These are phyloP conservation scores for Daldinia decipiens DNA, from an alignment of 495 filamentous ascomycete genomes.

Conservation along the genomic window DNA sequence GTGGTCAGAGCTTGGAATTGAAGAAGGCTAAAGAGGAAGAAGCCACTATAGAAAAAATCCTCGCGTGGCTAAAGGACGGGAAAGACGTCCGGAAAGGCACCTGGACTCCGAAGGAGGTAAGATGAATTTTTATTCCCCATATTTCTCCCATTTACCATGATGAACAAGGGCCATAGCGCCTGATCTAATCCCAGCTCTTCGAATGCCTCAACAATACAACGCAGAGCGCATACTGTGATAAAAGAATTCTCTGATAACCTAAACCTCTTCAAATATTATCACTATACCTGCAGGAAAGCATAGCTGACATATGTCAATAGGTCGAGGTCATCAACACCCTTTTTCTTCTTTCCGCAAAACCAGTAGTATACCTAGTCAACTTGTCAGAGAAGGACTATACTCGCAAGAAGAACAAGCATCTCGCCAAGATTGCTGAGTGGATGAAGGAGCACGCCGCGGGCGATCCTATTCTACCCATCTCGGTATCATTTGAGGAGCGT, in stretches of 20 bases:
- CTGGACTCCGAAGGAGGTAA: constrained; percentile 96
- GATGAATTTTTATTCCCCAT: constrained; percentile 49
- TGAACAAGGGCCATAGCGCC: constrained; percentile 97
- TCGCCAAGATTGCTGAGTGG: constrained; percentile 91
- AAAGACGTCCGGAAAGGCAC: constrained; percentile 91
- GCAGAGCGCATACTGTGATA: constrained; percentile 86
- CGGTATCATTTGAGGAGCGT: constrained; percentile 90
- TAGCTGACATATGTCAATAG: constrained; percentile 61
- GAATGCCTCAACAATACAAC: constrained; percentile 79
- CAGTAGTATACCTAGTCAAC: constrained; percentile 97
- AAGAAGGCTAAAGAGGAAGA: constrained; percentile 97
- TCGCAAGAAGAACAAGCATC: constrained; percentile 99
- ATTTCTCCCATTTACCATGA: constrained; percentile 67
- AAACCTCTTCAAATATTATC: constrained; percentile 52
- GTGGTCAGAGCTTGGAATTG: constrained; percentile 96
- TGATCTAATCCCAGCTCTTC: constrained; percentile 99
- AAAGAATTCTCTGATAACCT: constrained; percentile 65
- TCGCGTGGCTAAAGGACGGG: constrained; percentile 81
- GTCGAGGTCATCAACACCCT: constrained; percentile 98
- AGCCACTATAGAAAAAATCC: constrained; percentile 87
- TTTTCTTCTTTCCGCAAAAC: constrained; percentile 94
- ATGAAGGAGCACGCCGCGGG: constrained; percentile 88
- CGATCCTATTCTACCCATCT: constrained; percentile 92
- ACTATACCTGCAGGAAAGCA: constrained; percentile 32
- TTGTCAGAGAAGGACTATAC: constrained; percentile 97